Evolutionary conservation across 768 basidiomycete genomes (phyloP).

Genomic region (Suillus bovinus): DNA sequence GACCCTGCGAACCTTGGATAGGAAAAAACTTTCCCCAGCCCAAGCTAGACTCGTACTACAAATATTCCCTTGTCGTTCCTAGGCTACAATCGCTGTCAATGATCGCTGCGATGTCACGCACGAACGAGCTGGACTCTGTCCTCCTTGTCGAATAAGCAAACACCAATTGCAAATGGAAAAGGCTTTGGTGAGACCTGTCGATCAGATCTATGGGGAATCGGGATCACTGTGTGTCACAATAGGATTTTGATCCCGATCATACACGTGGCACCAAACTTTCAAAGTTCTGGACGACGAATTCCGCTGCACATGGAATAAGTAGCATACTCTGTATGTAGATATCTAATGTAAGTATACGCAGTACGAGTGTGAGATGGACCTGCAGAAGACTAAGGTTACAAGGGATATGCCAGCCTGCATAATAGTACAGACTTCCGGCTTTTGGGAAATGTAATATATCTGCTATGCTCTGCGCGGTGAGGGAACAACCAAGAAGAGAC

Average conservation of each 20-base stretch:
- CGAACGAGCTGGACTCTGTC: too few relatives aligned
- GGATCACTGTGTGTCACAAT: background rate
- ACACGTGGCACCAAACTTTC: background rate
- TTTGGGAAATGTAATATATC: conserved; percentile 6
- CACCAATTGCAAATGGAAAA: background rate
- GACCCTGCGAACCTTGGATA: too few relatives aligned
- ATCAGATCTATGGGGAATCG: background rate
- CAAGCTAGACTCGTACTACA: background rate
- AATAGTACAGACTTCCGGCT: conserved; percentile 13
- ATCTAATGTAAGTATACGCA: conserved; percentile 14
- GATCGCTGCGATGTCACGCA: conserved; percentile 1
- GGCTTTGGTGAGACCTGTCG: background rate
- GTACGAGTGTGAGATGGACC: conserved; percentile 6
- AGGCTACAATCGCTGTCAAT: background rate
- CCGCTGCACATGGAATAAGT: conserved; percentile 4
- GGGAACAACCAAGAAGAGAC: background rate
- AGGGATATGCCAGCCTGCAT: conserved; percentile 11
- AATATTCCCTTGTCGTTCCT: too few relatives aligned
- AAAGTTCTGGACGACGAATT: background rate
- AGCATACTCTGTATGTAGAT: conserved; percentile 8
- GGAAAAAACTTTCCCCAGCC: background rate
- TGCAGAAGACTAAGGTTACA: conserved; percentile 4
- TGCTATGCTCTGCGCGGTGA: conserved; percentile 4
- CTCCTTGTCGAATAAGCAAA: background rate
- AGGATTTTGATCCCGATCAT: background rate